Evolutionary conservation across 2,329 filamentous ascomycete species (phyloP), one percentile per base, ranked within the genome.

Genomic region (Apiospora arundinis): DNA sequence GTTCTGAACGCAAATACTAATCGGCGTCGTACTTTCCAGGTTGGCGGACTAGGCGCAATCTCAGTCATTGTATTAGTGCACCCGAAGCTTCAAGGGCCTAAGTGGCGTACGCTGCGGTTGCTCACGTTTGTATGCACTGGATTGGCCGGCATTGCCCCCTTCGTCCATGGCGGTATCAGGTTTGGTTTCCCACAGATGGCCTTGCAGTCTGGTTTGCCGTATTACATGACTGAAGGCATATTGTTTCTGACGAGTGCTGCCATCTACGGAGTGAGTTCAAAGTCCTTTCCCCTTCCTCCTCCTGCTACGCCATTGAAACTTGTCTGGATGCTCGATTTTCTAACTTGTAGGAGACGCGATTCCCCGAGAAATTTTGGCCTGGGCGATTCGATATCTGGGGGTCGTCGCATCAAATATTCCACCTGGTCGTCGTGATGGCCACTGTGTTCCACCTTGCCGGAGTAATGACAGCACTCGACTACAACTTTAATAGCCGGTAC

Each of bases 351-450:
- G 68, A 85, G 84, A 81, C 78, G 11, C 78, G 82, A 63, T 82
- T 86, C 67, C 85, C 85, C 1, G 85, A 87, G 75, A 78, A 78
- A 40, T 75, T 81, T 67, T 78, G 74, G 23, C 84, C 84, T 1
- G 84, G 82, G 2, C 77, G 71, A 11, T 86, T 86, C 75, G 85
- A 86, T 74, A 81, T 84, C 44, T 83, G 78, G 73, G 71, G 83
- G 21, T 80, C 81, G 4, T 86, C 84, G 18, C 84, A 86, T 71
- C 84, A 86, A 72, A 80, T 86, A 8, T 86, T 86, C 70, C 84
- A 86, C 69, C 74, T 84, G 14, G 78, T 85, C 8, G 83, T 86
- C 12, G 84, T 85, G 0, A 44, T 85, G 6, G 83, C 82, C 7
- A 81, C 81, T 37, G 73, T 78, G 40, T 76, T 82, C 16, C 82